phyloP scores from a whole-genome alignment of 2,329 filamentous ascomycete species.

The Trichoderma oligosporum region DNA sequence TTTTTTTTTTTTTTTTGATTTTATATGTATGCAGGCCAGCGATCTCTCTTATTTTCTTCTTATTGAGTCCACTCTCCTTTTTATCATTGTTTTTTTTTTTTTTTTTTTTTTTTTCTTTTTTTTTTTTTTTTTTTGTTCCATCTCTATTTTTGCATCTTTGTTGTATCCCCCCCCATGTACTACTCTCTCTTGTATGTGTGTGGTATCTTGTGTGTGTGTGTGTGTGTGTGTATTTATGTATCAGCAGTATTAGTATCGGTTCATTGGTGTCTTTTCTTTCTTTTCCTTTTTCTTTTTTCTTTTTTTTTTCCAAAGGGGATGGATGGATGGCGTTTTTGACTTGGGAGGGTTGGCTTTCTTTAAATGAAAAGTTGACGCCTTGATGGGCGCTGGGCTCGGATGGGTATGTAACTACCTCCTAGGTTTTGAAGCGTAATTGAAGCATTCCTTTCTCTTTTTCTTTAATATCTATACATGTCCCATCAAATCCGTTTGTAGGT shows the following conservation, averaged over 20 bases:
- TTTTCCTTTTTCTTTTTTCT: not conserved
- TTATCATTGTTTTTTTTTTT: not conserved
- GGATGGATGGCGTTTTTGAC: not conserved
- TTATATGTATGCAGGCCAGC: no score
- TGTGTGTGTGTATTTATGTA: no score
- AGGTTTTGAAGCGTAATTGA: conserved; percentile 2
- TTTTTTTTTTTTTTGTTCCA: not conserved
- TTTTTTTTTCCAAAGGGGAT: not conserved
- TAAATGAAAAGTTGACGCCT: conserved; percentile 3
- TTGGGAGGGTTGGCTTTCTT: conserved; percentile 3
- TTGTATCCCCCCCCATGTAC: no score
- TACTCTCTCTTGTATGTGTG: no score
- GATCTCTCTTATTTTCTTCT: not conserved
- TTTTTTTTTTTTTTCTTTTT: not conserved
- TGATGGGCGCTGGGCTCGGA: conserved; percentile 12
- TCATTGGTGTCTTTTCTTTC: no score
- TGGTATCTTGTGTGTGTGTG: no score
- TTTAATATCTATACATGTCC: not conserved
- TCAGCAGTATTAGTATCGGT: no score
- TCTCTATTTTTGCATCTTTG: not conserved
- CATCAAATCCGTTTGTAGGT: not conserved
- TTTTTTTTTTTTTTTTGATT: not conserved
- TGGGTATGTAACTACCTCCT: conserved; percentile 8
- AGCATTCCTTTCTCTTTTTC: not conserved
- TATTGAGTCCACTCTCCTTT: not conserved